Percentiles rank a stretch among this genome's conserved stretches.
phyloP scores from a whole-genome alignment of 306 rosid genomes.

The Echinosophora koreensis region DNA sequence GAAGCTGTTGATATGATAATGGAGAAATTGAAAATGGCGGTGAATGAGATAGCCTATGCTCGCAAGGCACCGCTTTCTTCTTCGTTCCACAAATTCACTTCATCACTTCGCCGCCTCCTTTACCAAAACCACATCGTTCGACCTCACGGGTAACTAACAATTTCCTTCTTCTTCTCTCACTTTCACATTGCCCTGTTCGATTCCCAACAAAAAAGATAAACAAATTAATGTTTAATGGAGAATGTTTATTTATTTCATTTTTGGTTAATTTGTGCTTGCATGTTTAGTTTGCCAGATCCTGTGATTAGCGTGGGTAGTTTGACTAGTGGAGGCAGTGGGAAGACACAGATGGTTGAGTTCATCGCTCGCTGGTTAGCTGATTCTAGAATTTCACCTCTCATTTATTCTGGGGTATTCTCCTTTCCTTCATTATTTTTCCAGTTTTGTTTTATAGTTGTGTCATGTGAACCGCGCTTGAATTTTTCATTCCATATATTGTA shows the following conservation, averaged over 20 bases:
- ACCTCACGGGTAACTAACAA: slow-evolving; percentile 58
- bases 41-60: slow-evolving; percentile 73
- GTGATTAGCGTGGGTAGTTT: slow-evolving; percentile 91
- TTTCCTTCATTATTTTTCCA: background rate
- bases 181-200: background rate
- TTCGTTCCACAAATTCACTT: slow-evolving; percentile 63
- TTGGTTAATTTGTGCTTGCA: slow-evolving; percentile 10
- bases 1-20: no score
- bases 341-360: slow-evolving; percentile 94
- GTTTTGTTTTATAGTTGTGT: background rate
- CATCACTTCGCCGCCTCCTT: slow-evolving; percentile 67
- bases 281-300: slow-evolving; percentile 77
- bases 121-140: slow-evolving; percentile 59
- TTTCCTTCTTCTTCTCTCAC: background rate
- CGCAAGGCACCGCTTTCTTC: slow-evolving; percentile 56
- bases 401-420: slow-evolving; percentile 76
- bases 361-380: slow-evolving; percentile 68
- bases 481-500: background rate
- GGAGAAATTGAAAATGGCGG: slow-evolving; percentile 73
- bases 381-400: slow-evolving; percentile 72
- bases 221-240: no score
- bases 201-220: no score
- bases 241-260: no score
- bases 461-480: background rate
- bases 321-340: slow-evolving; percentile 98